Evolutionary conservation across 1,284 basidiomycete species (phyloP).

Genomic region (Cerrena zonata): DNA sequence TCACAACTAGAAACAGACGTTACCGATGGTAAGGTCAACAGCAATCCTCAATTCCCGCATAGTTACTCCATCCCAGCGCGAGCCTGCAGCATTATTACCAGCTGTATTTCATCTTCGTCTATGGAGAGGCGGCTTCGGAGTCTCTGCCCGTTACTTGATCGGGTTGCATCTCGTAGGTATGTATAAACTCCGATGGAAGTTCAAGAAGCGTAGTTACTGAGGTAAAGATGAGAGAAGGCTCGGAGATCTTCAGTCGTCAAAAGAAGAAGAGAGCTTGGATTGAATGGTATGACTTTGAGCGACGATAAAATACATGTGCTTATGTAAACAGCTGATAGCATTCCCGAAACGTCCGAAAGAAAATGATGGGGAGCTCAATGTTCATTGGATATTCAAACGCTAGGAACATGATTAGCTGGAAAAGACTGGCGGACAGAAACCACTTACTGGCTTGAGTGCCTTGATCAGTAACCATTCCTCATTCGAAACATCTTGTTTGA

Average conservation of each 20-base stretch:
- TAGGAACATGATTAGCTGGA: conserved; percentile 16
- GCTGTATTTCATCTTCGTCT: conserved; percentile 54
- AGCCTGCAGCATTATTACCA: conserved; percentile 46
- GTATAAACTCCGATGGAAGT: background rate
- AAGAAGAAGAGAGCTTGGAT: conserved; percentile 11
- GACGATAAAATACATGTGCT: conserved; percentile 24
- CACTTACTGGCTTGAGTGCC: conserved; percentile 77
- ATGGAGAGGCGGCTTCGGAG: conserved; percentile 26
- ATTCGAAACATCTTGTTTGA: conserved; percentile 84
- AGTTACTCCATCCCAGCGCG: conserved; percentile 21
- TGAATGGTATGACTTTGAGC: conserved; percentile 6
- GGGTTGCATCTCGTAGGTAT: background rate
- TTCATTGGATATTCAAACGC: conserved; percentile 46
- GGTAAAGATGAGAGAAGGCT: background rate
- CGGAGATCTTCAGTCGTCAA: background rate
- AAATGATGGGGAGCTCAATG: background rate
- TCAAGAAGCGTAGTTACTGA: background rate
- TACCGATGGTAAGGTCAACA: conserved; percentile 53
- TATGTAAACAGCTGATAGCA: conserved; percentile 19
- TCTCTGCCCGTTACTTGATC: conserved; percentile 2
- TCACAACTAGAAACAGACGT: conserved; percentile 59
- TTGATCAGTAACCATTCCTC: conserved; percentile 96
- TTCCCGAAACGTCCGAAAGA: background rate
- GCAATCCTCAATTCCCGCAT: conserved; percentile 27
- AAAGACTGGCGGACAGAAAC: conserved; percentile 10